Percentiles rank a stretch among this genome's conserved stretches.
phyloP scores from a whole-genome alignment of 305 asterid genomes.

The Fraxinus paxiana region DNA sequence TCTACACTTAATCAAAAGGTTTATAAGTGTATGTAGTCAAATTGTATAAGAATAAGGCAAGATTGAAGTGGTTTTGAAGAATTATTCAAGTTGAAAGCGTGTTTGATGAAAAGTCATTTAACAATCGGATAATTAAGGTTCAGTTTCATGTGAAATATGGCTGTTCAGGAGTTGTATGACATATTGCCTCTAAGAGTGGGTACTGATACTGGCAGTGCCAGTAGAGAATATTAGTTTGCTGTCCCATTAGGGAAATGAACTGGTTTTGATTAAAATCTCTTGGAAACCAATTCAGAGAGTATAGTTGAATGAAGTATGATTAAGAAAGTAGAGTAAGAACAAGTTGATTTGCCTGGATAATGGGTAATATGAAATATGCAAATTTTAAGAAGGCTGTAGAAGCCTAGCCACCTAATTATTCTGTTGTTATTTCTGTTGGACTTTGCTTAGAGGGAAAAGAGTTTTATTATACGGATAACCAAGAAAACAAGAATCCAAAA shows the following conservation, averaged over 20 bases:
- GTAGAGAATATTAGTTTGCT: background rate
- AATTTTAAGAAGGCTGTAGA: background rate
- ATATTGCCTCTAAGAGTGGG: background rate
- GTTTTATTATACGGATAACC: background rate
- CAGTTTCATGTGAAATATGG: background rate
- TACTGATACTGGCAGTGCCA: background rate
- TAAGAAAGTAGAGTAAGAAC: background rate
- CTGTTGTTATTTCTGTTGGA: background rate
- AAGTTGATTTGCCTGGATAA: background rate
- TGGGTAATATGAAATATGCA: background rate
- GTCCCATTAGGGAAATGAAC: background rate
- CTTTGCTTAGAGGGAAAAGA: background rate
- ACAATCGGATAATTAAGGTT: background rate
- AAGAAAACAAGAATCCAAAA: background rate
- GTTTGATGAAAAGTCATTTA: background rate
- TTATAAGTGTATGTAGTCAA: background rate
- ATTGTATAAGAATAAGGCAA: background rate
- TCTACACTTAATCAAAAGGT: background rate
- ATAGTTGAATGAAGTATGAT: background rate
- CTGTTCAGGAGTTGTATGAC: background rate
- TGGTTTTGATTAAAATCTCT: background rate
- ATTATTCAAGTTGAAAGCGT: background rate
- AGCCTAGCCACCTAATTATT: background rate
- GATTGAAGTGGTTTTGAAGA: background rate
- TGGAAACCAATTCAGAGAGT: background rate